Percentiles rank a stretch among this genome's conserved stretches.
Evolutionary conservation across 2,329 filamentous ascomycete species (phyloP).

Genomic region (Amauroascus verrucosus): DNA sequence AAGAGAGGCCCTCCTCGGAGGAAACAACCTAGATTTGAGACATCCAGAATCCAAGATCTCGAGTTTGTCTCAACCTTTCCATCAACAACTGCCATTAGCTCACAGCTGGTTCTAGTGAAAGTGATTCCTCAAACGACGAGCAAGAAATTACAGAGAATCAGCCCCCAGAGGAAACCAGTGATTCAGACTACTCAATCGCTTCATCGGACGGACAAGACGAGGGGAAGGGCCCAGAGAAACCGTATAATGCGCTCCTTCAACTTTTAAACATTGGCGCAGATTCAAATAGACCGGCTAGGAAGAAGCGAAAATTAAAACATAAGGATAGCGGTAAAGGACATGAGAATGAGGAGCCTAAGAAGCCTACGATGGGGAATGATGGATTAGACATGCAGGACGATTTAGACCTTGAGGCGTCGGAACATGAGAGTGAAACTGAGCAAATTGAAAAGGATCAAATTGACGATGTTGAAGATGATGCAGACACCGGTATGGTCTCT

Average conservation of each 20-base stretch:
- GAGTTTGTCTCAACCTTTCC: conserved; percentile 24
- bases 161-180: conserved; percentile 16
- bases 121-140: conserved; percentile 14
- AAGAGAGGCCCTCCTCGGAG: conserved; percentile 3
- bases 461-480: conserved; percentile 28
- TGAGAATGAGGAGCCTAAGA: conserved; percentile 18
- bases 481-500: conserved; percentile 8
- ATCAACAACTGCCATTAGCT: neutral
- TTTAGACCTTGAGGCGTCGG: conserved; percentile 41
- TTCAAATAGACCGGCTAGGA: conserved; percentile 39
- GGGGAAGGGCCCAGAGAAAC: conserved; percentile 31
- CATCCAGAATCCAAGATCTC: conserved; percentile 32
- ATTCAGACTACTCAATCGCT: conserved; percentile 17
- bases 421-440: conserved; percentile 31
- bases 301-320: conserved; percentile 43
- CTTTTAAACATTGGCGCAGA: conserved; percentile 40
- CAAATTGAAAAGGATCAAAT: conserved; percentile 23
- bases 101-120: neutral
- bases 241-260: conserved; percentile 50
- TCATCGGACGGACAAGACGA: conserved; percentile 38
- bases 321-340: conserved; percentile 14
- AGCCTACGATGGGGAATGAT: conserved; percentile 34
- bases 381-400: conserved; percentile 19
- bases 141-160: conserved; percentile 30
- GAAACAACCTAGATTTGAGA: conserved; percentile 22